A percentile compares a stretch with the other conserved stretches of the same genome.
Evolutionary conservation across 352 stramenopile genomes (phyloP).

Genomic region (Lagenidium giganteum): DNA sequence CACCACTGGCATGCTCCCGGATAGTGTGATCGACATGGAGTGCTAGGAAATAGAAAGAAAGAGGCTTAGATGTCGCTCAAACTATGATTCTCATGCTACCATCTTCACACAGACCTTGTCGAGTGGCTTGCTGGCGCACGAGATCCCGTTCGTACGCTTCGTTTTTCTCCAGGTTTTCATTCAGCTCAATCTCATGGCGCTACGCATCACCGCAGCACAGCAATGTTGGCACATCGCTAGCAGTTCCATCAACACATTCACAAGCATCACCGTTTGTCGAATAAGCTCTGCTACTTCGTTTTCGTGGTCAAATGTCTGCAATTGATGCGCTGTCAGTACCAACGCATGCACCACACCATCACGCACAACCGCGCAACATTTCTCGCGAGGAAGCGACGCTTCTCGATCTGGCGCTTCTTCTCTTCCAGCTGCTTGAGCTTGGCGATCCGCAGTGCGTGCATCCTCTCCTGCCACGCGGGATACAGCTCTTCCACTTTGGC

Average conservation of each 20-base stretch:
- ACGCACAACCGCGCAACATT: constrained; percentile 41
- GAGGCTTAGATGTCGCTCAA: not conserved
- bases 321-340: not conserved
- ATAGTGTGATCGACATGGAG: constrained; percentile 57
- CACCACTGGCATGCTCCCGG: constrained; percentile 50
- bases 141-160: constrained; percentile 63
- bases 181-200: constrained; percentile 69
- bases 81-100: too few species aligned
- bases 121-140: constrained; percentile 39
- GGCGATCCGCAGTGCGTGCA: constrained; percentile 44
- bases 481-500: constrained; percentile 61
- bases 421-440: constrained; percentile 59
- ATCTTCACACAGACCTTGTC: constrained; percentile 27
- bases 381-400: constrained; percentile 59
- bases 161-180: constrained; percentile 71
- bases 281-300: too few species aligned
- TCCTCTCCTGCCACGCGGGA: constrained; percentile 66
- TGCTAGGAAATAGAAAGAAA: constrained; percentile 17
- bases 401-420: constrained; percentile 69
- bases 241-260: not conserved
- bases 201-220: constrained; percentile 9
- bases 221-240: not conserved
- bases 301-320: constrained; percentile 50
- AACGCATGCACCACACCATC: not conserved
- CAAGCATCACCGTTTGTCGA: constrained; percentile 45